A percentile compares a stretch with the other conserved stretches of the same genome.
Evolutionary conservation across 805 yeast genomes (phyloP).

Genomic region (Brettanomyces sp.): DNA sequence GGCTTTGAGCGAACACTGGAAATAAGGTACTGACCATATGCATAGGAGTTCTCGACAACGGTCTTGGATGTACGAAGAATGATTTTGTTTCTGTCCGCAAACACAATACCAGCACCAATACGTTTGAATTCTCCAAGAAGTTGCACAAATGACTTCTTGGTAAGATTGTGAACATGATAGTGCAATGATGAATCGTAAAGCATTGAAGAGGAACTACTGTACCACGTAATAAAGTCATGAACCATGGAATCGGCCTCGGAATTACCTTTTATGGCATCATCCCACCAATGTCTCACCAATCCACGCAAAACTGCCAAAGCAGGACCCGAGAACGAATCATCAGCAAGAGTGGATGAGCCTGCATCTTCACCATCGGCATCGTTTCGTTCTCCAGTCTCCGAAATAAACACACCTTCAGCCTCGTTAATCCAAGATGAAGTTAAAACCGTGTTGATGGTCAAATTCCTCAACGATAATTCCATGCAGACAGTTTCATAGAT

Average conservation of each 20-base stretch:
- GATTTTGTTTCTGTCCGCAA: constrained; percentile 70
- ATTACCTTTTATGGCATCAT: constrained; percentile 57
- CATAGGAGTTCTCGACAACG: constrained; percentile 79
- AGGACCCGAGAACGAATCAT: constrained; percentile 72
- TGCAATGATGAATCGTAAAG: constrained; percentile 72
- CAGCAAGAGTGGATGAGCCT: constrained; percentile 43
- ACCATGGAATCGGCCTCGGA: constrained; percentile 75
- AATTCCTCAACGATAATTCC: constrained; percentile 69
- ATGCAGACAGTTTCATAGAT: constrained; percentile 68
- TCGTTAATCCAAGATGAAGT: constrained; percentile 79
- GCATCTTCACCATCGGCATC: constrained; percentile 7
- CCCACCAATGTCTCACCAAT: constrained; percentile 90
- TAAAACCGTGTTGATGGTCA: constrained; percentile 77
- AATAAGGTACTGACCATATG: constrained; percentile 77
- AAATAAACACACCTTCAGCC: constrained; percentile 76
- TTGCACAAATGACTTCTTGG: constrained; percentile 75
- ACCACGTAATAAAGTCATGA: constrained; percentile 78
- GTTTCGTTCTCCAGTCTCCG: constrained; percentile 32
- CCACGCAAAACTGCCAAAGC: constrained; percentile 63
- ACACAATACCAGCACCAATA: constrained; percentile 72
- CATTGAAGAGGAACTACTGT: constrained; percentile 61
- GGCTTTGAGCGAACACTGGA: constrained; percentile 75
- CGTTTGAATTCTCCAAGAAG: constrained; percentile 68
- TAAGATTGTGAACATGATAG: constrained; percentile 79
- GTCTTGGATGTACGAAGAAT: constrained; percentile 66